Conservation (phyloP, 1,284 basidiomycete species). For the Austroboletus novae-zelandiae region DNA sequence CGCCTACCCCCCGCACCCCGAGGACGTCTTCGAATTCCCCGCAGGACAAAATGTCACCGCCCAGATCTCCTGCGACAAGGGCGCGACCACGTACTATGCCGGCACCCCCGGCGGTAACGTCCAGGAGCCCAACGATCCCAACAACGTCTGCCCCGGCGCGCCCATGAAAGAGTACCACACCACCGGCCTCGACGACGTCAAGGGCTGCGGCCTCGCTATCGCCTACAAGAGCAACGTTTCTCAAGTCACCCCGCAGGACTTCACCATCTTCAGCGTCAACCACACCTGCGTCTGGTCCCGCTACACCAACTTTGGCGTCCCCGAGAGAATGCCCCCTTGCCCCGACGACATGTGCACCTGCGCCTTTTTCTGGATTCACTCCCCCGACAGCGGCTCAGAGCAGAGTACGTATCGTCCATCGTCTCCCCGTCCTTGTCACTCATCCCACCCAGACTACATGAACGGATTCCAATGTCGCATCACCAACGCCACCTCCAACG, state of each 20-base stretch:
- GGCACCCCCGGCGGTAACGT: constrained; percentile 52
- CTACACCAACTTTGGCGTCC: constrained; percentile 64
- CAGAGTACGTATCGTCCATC: constrained; percentile 39
- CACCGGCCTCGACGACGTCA: constrained; percentile 49
- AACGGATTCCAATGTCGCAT: constrained; percentile 73
- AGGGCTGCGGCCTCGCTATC: constrained; percentile 68
- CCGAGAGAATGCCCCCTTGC: constrained; percentile 64
- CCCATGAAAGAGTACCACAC: constrained; percentile 51
- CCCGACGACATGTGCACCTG: constrained; percentile 65
- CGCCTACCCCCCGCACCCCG: constrained; percentile 33
- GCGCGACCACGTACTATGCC: constrained; percentile 47
- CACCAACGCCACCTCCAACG: constrained; percentile 51
- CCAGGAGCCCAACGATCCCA: constrained; percentile 33
- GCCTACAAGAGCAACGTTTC: constrained; percentile 62
- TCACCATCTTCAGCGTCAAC: constrained; percentile 72
- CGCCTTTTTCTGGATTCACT: constrained; percentile 74
- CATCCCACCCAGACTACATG: constrained; percentile 56
- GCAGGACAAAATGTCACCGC: constrained; percentile 25
- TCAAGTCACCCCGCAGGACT: constrained; percentile 60
- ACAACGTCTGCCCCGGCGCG: constrained; percentile 48
- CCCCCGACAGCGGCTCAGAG: constrained; percentile 42
- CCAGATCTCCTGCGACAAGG: constrained; percentile 34
- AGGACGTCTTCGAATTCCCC: constrained; percentile 37
- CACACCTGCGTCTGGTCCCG: constrained; percentile 70
- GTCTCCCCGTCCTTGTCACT: not conserved